A percentile compares a stretch with the other conserved stretches of the same genome.
Evolutionary conservation across 306 rosid genomes (phyloP).

Genomic region (Senna tora): DNA sequence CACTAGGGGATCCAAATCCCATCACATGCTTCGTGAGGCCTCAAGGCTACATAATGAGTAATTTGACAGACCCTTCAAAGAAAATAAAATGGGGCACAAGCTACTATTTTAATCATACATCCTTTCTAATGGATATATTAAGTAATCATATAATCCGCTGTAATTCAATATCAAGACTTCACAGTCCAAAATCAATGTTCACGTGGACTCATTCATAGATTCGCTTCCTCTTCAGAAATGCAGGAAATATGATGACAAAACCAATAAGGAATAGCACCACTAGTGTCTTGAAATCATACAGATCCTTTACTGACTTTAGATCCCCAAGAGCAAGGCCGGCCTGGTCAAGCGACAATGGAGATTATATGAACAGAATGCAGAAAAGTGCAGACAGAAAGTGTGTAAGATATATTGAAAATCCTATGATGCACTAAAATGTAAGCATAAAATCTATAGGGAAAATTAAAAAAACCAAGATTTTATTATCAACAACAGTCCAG

Average conservation of each 20-base stretch:
- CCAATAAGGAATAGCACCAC: slow-evolving; percentile 89
- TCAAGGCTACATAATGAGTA: slow-evolving; percentile 33
- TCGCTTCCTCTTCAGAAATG: slow-evolving; percentile 86
- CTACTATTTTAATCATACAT: slow-evolving; percentile 32
- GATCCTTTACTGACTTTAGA: slow-evolving; percentile 91
- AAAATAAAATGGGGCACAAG: slow-evolving; percentile 42
- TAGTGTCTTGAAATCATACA: slow-evolving; percentile 86
- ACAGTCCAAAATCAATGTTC: slow-evolving; percentile 14
- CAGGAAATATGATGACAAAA: slow-evolving; percentile 69
- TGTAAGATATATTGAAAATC: too few species aligned
- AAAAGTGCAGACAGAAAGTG: not conserved
- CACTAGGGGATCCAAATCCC: too few species aligned
- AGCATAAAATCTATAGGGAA: not conserved
- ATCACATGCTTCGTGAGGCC: slow-evolving; percentile 34
- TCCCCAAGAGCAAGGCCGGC: slow-evolving; percentile 99
- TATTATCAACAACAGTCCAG: not conserved
- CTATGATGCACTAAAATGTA: slow-evolving; percentile 7
- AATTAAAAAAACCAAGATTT: slow-evolving; percentile 8
- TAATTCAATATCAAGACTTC: not conserved
- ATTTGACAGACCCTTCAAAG: slow-evolving; percentile 25
- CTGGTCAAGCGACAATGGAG: slow-evolving; percentile 51
- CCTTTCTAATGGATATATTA: slow-evolving; percentile 31
- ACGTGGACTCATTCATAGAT: slow-evolving; percentile 62
- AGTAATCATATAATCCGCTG: slow-evolving; percentile 21
- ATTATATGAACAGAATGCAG: slow-evolving; percentile 16